Evolutionary conservation across 768 basidiomycete species (phyloP), one percentile per base, ranked within the genome.

Genomic region (Suillus weaverae): DNA sequence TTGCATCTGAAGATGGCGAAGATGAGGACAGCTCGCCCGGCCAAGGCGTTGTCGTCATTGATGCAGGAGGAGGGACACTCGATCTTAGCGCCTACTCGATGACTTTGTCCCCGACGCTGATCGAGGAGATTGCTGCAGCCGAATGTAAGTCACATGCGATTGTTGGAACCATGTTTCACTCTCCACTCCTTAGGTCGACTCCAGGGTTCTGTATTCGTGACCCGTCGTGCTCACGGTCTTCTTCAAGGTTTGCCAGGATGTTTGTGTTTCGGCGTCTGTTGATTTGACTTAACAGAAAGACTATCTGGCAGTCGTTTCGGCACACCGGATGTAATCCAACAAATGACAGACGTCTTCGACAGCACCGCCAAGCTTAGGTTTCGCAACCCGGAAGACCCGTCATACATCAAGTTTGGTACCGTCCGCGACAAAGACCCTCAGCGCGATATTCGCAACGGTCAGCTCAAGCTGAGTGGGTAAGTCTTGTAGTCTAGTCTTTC

Each of bases 41-140:
- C 1, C 69, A 73, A 36, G 77, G 78, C 1, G 72, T 85, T 7
- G 77, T 84, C 20, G 70, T 86, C 18, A 79, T 85, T 10, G 85
- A 87, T 68, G 84, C 83, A 9, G 85, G 85, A 11, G 82, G 83
- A 26, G 77, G 79, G 4, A 81, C 79, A 6, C 72, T 80, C 5
- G 81, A 81, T 60, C 41, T 81, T 44, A 84, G 83, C 67, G 80
- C 76, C 62, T 81, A 73, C 74, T 76, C 69, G 32, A 78, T 82
- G 74, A 77, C 70, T 30, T 68, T 76, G 53, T 79, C 81, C 14
- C 78, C 79, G 63, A 59, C 79, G 68, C 70, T 70, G 20, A 77
- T 82, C 22, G 71, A 84, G 46, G 80, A 82, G 65, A 71, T 81
- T 53, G 72, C 73, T 16, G 72, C 75, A 43, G 71, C 74, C 46